A percentile compares a stretch with the other conserved stretches of the same genome.
phyloP scores from a whole-genome alignment of 2,329 filamentous ascomycete species.

The Sporothrix brunneoviolacea region DNA sequence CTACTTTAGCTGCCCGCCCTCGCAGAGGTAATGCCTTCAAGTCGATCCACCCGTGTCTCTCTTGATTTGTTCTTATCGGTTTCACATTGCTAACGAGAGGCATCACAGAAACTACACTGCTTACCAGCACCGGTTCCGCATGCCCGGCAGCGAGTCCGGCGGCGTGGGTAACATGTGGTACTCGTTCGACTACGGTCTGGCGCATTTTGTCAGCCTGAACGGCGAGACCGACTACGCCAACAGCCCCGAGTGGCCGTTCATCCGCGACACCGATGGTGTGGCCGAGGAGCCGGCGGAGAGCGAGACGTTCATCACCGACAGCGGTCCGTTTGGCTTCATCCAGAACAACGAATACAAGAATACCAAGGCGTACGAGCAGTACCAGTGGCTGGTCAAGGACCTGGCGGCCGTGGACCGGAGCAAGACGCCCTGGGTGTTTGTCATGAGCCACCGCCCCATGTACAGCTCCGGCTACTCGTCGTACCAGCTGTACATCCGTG shows the following conservation, averaged over 20 bases:
- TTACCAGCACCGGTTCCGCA: slow-evolving; percentile 44
- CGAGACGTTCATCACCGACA: slow-evolving; percentile 41
- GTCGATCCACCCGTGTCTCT: no score
- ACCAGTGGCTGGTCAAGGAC: slow-evolving; percentile 23
- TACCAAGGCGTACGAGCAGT: slow-evolving; percentile 39
- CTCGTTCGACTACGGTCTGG: slow-evolving; percentile 48
- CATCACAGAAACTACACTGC: slow-evolving; percentile 49
- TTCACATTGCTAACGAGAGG: no score
- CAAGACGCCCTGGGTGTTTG: slow-evolving; percentile 21
- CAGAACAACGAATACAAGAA: slow-evolving; percentile 31
- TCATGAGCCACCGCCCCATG: slow-evolving; percentile 20
- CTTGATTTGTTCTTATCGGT: no score
- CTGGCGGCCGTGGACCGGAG: slow-evolving; percentile 19
- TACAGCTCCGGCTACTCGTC: slow-evolving; percentile 25
- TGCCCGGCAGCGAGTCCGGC: slow-evolving; percentile 40
- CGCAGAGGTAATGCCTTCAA: no score
- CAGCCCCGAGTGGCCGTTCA: slow-evolving; percentile 39
- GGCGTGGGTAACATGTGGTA: slow-evolving; percentile 46
- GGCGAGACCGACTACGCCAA: slow-evolving; percentile 42
- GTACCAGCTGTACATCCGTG: slow-evolving; percentile 37
- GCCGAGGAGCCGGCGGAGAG: slow-evolving; percentile 33
- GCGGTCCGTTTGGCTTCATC: slow-evolving; percentile 41
- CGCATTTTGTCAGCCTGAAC: slow-evolving; percentile 42
- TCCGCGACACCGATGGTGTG: slow-evolving; percentile 33
- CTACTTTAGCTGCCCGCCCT: slow-evolving; percentile 46